phyloP scores from a whole-genome alignment of 129 eudicot genomes.

The Logfia minima region DNA sequence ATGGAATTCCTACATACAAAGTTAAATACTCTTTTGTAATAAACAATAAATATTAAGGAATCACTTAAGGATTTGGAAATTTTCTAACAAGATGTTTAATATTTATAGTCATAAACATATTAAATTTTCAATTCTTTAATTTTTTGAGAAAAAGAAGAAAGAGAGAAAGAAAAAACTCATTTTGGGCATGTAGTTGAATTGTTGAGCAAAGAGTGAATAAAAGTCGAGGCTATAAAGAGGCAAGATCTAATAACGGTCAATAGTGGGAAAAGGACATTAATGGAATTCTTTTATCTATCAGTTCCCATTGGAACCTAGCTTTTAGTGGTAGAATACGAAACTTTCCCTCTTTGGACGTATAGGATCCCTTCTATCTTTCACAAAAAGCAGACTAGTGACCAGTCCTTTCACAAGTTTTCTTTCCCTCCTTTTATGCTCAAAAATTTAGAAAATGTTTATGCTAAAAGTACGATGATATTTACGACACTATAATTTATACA shows the following conservation, averaged over 20 bases:
- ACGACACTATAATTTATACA: no score
- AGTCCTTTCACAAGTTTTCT: slow-evolving; percentile 4
- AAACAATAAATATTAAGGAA: no score
- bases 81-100: no score
- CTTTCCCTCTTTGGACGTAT: slow-evolving; percentile 37
- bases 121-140: no score
- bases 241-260: slow-evolving; percentile 21
- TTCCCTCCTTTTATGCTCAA: neutral
- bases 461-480: no score
- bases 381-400: slow-evolving; percentile 1
- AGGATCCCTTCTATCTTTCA: slow-evolving; percentile 19
- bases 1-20: no score
- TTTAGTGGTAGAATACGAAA: slow-evolving; percentile 32
- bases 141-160: no score
- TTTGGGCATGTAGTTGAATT: neutral
- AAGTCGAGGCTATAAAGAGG: slow-evolving; percentile 18
- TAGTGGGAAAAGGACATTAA: slow-evolving; percentile 29
- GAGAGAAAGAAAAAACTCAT: no score
- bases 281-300: slow-evolving; percentile 20
- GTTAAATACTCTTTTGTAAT: no score
- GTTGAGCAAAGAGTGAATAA: slow-evolving; percentile 23
- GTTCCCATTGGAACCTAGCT: slow-evolving; percentile 20
- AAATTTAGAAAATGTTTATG: no score
- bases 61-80: no score
- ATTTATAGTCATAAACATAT: no score